Percentiles rank a stretch among this genome's conserved stretches.
Evolutionary conservation across 2,329 filamentous ascomycete species (phyloP).

Genomic region (Colletotrichum truncatum): DNA sequence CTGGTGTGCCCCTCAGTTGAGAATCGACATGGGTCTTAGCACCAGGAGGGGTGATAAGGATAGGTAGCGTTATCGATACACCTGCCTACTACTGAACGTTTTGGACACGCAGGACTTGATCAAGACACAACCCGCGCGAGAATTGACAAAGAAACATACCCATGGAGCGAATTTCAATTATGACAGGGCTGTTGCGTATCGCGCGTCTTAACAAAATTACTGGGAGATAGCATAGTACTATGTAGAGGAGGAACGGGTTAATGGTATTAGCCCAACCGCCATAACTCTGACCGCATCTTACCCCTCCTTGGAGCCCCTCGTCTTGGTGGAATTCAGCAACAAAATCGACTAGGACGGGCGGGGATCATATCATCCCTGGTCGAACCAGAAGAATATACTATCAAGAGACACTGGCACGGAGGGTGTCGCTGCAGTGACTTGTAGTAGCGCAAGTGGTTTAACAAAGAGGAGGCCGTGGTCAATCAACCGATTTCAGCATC

Average conservation of each 20-base stretch:
- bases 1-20: not conserved
- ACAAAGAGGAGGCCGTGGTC: not conserved
- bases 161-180: not conserved
- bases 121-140: not conserved
- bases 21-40: not conserved
- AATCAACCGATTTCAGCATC: too few relatives aligned
- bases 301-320: not conserved
- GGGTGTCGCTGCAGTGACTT: not conserved
- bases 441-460: too few relatives aligned
- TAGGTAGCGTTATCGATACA: not conserved
- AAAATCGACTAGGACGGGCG: not conserved
- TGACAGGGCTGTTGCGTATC: constrained; percentile 7
- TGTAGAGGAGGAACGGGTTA: not conserved
- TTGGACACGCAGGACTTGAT: not conserved
- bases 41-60: not conserved
- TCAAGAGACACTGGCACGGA: not conserved
- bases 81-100: not conserved
- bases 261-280: not conserved
- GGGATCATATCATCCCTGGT: not conserved
- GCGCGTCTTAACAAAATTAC: constrained; percentile 9
- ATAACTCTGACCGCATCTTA: constrained; percentile 2
- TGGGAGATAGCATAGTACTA: not conserved
- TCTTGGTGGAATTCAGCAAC: not conserved
- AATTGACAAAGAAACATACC: not conserved
- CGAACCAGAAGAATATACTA: not conserved